These are phyloP conservation scores for Alternaria triticimaculans DNA, from an alignment of 2,329 filamentous ascomycete species.

Conservation along the genomic window DNA sequence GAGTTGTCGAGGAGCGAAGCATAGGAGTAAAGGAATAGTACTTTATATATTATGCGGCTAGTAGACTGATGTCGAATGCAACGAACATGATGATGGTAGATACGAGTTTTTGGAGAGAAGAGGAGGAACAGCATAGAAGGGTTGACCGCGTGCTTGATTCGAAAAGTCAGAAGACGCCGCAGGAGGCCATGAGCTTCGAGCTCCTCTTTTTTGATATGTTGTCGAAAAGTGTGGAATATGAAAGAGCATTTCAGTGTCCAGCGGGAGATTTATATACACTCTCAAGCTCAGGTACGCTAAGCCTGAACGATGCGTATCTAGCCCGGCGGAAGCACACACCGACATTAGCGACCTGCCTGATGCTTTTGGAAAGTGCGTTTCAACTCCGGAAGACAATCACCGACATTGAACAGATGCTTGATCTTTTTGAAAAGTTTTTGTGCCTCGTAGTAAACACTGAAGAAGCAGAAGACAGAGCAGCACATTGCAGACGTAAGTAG, in stretches of 20 bases:
- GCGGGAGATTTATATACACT: fast-evolving
- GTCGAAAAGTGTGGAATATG: not conserved
- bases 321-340: not conserved
- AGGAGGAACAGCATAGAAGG: not conserved
- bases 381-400: no score
- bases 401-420: no score
- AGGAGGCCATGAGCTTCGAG: no score
- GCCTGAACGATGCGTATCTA: fast-evolving
- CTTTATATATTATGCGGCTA: fast-evolving
- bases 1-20: not conserved
- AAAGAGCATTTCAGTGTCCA: not conserved
- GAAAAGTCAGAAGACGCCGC: not conserved
- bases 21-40: fast-evolving
- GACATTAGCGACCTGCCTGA: no score
- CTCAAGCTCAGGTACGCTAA: not conserved
- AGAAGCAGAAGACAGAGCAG: not conserved
- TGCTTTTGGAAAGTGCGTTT: no score
- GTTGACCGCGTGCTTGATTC: no score
- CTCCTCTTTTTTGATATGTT: no score
- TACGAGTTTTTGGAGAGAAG: not conserved
- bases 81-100: no score
- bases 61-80: not conserved
- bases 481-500: not conserved
- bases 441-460: not conserved
- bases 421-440: no score